These are phyloP conservation scores for Eucalyptus grandis DNA, from an alignment of 345 rosid genomes.

Conservation along the genomic window DNA sequence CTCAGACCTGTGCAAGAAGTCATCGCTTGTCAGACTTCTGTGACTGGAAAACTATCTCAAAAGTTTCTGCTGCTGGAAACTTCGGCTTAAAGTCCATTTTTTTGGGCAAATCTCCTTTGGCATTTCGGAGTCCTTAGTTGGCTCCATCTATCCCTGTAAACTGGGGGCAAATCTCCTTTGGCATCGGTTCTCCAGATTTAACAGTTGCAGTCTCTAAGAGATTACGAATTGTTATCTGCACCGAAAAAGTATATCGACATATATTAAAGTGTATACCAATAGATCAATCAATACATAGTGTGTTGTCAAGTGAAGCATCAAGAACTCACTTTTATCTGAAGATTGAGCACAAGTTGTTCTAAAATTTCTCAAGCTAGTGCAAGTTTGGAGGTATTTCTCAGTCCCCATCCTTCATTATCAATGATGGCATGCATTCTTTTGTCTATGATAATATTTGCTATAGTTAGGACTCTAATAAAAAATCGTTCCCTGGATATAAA, in stretches of 20 bases:
- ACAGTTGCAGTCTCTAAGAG: neutral
- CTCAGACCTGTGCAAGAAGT: neutral
- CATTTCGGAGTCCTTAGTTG: conserved; percentile 19
- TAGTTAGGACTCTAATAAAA: neutral
- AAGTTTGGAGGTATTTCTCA: neutral
- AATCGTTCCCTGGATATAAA: neutral
- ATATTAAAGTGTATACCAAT: conserved; percentile 18
- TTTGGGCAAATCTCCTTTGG: conserved; percentile 67
- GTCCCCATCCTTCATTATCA: neutral
- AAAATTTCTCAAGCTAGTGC: neutral
- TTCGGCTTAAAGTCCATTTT: conserved; percentile 14
- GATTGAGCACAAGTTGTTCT: neutral
- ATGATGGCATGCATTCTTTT: neutral
- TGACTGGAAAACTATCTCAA: neutral
- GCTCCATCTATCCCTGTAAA: conserved; percentile 18
- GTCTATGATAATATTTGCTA: neutral
- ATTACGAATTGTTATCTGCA: neutral
- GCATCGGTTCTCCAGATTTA: conserved; percentile 17
- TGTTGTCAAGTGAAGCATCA: neutral
- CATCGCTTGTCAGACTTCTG: neutral
- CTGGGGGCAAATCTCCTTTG: conserved; percentile 38
- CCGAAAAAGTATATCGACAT: neutral
- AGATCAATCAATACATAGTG: conserved; percentile 1
- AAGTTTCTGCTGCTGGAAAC: neutral
- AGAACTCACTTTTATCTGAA: neutral